A percentile compares a stretch with the other conserved stretches of the same genome.
These are phyloP conservation scores for Cadophora sp. DNA, from an alignment of 2,329 filamentous ascomycete species.

Conservation along the genomic window DNA sequence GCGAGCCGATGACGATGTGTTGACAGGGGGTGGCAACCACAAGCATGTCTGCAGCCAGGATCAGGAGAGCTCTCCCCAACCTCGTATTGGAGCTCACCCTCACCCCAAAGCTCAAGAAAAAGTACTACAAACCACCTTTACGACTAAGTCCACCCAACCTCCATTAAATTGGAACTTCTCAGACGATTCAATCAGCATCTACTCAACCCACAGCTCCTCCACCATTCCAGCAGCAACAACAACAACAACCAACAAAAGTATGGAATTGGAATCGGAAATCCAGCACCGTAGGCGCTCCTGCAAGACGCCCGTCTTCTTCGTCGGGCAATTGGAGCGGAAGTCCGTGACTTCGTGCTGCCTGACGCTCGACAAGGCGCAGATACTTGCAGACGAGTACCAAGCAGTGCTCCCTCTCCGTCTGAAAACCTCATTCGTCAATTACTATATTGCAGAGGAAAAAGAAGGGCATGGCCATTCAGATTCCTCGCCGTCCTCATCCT, in stretches of 20 bases:
- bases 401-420: conserved; percentile 30
- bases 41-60: conserved; percentile 6
- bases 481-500: too few relatives aligned
- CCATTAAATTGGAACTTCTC: conserved; percentile 14
- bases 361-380: conserved; percentile 32
- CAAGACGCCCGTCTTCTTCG: conserved; percentile 42
- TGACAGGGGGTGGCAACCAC: conserved; percentile 13
- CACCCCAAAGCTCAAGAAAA: conserved; percentile 1
- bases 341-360: conserved; percentile 7
- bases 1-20: conserved; percentile 15
- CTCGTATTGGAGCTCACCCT: conserved; percentile 4
- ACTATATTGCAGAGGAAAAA: background rate
- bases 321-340: conserved; percentile 41
- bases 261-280: conserved; percentile 16
- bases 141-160: conserved; percentile 2
- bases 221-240: background rate
- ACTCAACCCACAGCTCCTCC: conserved; percentile 16
- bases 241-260: conserved; percentile 1
- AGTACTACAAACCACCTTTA: background rate
- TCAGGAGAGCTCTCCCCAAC: conserved; percentile 1
- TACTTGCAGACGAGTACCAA: conserved; percentile 39
- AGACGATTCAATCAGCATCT: conserved; percentile 26
- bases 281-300: conserved; percentile 26
- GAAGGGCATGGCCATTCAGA: background rate
- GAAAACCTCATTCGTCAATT: conserved; percentile 18